Evolutionary conservation across 2,329 filamentous ascomycete species (phyloP), one percentile per base, ranked within the genome.

Genomic region (Ophiostoma ulmi): DNA sequence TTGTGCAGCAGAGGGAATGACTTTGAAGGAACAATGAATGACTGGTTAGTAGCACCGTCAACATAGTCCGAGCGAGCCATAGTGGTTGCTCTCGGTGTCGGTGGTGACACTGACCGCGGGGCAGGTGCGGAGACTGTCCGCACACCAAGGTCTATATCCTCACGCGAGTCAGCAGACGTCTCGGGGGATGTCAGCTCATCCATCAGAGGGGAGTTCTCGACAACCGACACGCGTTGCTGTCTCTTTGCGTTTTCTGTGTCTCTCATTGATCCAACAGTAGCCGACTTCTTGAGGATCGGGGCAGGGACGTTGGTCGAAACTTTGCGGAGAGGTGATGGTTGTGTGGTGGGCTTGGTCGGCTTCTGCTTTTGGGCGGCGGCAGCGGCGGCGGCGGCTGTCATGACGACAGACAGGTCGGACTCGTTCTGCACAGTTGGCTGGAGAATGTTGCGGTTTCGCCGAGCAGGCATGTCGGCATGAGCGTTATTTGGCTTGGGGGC

Each of bases 351-450:
- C 52, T 69, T 69, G 31, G 39, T 1, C 1, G n/a, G 52, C 44
- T 48, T 48, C 44, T n/a, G 61, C 64, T 73, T 67, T 14, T 71
- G 52, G 1, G 52, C 48, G 0, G 72, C 31, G 31, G 72, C 61
- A 0, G 72, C 69, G 1, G 52, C 48, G 0, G 72, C 31, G 31
- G 72, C 61, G 0, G 72, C 69, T 0, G 69, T 68, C 70, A 75
- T 69, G 68, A 72, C 58, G 5, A 72, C 44, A 6, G 74, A 75
- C 68, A 73, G 68, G 58, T 75, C 73, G 0, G 74, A 74, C 52
- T 74, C 74, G 72, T 75, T 74, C 61, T 75, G 74, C 39, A 75
- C 74, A 1, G 73, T 73, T 6, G 74, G 69, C 63, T 75, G 74
- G 58, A 75, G 71, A 1, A 63, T 65, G 3, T 58, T 26, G 2